phyloP scores from a whole-genome alignment of 345 rosid genomes.

The Gossypium raimondii region DNA sequence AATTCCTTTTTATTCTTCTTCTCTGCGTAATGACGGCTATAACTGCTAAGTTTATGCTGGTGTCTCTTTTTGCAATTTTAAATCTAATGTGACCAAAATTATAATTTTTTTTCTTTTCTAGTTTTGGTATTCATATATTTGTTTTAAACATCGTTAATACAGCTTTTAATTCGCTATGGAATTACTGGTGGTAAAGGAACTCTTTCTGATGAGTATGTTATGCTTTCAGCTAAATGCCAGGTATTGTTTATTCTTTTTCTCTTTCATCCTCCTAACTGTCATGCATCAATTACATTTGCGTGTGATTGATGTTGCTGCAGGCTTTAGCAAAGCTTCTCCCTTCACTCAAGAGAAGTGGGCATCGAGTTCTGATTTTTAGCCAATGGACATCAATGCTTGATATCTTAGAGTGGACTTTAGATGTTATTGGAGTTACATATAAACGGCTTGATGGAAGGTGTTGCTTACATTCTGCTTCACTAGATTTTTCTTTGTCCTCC shows the following conservation, averaged over 20 bases:
- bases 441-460: constrained; percentile 94
- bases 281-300: not conserved
- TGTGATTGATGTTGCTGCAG: constrained; percentile 31
- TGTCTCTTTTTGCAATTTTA: not conserved
- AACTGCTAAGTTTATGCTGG: not conserved
- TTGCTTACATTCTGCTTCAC: not conserved
- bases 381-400: constrained; percentile 99
- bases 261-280: not conserved
- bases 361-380: constrained; percentile 85
- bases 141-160: constrained; percentile 19
- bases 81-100: not conserved
- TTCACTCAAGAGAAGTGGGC: constrained; percentile 52
- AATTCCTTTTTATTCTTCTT: not conserved
- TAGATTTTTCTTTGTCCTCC: not conserved
- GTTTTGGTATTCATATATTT: constrained; percentile 1
- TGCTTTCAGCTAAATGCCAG: constrained; percentile 91
- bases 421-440: constrained; percentile 78
- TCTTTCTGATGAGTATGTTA: constrained; percentile 73
- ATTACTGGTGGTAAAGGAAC: constrained; percentile 54
- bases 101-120: not conserved
- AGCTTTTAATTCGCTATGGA: constrained; percentile 66
- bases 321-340: constrained; percentile 83
- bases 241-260: constrained; percentile 29
- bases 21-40: not conserved
- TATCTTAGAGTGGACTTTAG: constrained; percentile 92